Evolutionary conservation across 225 moss, liverwort and hornwort species (phyloP).

Genomic region (Antitrichia curtipendula): DNA sequence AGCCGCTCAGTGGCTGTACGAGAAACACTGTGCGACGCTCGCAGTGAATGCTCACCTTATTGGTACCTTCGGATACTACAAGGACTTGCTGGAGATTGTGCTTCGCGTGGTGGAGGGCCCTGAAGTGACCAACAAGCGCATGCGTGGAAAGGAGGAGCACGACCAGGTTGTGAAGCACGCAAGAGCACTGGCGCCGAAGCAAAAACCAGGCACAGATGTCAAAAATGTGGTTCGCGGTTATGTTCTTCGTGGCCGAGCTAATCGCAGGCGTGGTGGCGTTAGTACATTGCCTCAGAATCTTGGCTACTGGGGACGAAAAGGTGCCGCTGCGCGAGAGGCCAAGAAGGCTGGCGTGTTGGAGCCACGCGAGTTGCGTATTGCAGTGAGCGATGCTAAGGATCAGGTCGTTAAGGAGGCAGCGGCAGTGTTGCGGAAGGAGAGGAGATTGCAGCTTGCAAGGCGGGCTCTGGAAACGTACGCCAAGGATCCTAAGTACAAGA

Average conservation of each 20-base stretch:
- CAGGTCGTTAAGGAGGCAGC: conserved; percentile 31
- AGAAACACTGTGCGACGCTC: conserved; percentile 54
- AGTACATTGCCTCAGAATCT: not conserved
- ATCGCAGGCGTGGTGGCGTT: not conserved
- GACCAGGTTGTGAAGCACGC: conserved; percentile 1
- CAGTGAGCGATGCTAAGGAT: conserved; percentile 44
- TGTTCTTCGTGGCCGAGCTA: not conserved
- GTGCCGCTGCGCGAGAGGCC: conserved; percentile 45
- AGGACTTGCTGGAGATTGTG: conserved; percentile 67
- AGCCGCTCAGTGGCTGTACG: conserved; percentile 57
- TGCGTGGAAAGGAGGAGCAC: conserved; percentile 27
- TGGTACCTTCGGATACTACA: conserved; percentile 69
- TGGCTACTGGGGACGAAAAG: conserved; percentile 73
- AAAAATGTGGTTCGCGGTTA: not conserved
- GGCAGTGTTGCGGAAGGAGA: conserved; percentile 28
- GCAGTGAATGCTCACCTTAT: conserved; percentile 29
- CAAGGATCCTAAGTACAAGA: conserved; percentile 28
- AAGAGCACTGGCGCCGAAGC: not conserved
- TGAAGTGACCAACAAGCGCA: conserved; percentile 21
- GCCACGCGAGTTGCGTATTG: conserved; percentile 59
- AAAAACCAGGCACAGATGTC: not conserved
- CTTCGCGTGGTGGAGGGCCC: conserved; percentile 55
- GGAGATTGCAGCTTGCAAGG: conserved; percentile 22
- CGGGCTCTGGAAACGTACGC: conserved; percentile 22
- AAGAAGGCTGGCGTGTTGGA: conserved; percentile 35